phyloP scores from a whole-genome alignment of 768 basidiomycete genomes.

The Megacollybia marginata region DNA sequence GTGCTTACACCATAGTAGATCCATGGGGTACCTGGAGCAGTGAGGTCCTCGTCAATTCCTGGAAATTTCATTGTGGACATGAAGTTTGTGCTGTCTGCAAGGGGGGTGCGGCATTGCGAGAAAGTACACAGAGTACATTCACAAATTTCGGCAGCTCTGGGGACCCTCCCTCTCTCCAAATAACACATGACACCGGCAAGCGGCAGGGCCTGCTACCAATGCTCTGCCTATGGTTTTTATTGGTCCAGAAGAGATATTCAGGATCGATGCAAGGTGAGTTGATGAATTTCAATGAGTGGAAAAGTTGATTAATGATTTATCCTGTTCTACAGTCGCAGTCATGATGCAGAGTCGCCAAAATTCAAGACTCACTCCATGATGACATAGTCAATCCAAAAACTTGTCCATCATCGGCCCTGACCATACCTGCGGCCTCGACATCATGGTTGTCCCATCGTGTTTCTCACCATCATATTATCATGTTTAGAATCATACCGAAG shows the following conservation, averaged over 20 bases:
- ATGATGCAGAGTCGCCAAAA: constrained; percentile 17
- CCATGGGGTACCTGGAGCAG: constrained; percentile 72
- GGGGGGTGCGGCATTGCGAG: no score
- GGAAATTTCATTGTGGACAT: constrained; percentile 74
- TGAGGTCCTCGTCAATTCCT: constrained; percentile 63
- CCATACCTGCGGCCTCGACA: constrained; percentile 52
- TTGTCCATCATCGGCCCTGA: constrained; percentile 39
- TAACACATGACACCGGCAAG: no score
- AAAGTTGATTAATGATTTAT: constrained; percentile 29
- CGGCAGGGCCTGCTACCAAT: no score
- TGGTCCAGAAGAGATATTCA: constrained; percentile 1
- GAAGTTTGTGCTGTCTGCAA: constrained; percentile 91
- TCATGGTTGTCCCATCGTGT: constrained; percentile 30
- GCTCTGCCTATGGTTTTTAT: no score
- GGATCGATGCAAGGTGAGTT: no score
- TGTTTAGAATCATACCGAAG: constrained; percentile 49
- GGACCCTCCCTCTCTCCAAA: no score
- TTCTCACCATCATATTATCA: constrained; percentile 39
- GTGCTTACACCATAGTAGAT: constrained; percentile 83
- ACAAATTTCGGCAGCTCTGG: no score
- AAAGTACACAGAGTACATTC: no score
- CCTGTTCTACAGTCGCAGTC: constrained; percentile 10
- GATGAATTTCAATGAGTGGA: constrained; percentile 10
- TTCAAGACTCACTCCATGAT: constrained; percentile 9
- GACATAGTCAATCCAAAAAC: constrained; percentile 27